Percentiles rank a stretch among this genome's conserved stretches.
Conservation (phyloP, 768 basidiomycete genomes). For the Hygrocybe coccinea region DNA sequence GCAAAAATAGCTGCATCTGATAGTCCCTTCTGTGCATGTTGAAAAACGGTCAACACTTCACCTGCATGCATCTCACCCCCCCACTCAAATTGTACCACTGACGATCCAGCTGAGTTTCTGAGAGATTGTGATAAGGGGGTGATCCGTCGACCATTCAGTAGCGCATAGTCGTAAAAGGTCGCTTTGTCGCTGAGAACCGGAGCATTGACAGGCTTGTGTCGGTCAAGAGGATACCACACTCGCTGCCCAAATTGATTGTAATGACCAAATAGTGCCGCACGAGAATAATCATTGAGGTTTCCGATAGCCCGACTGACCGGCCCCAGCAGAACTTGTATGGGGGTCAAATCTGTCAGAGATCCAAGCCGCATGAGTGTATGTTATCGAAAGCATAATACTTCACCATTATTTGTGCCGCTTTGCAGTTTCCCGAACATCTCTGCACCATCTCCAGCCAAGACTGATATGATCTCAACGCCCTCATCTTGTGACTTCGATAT, state of each 20-base stretch:
- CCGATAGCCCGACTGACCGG: too few relatives aligned
- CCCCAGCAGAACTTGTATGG: too few relatives aligned
- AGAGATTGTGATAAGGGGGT: slow-evolving; percentile 6
- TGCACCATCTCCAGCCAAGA: too few relatives aligned
- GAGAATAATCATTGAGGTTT: too few relatives aligned
- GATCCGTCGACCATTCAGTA: slow-evolving; percentile 17
- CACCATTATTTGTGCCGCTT: too few relatives aligned
- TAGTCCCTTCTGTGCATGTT: slow-evolving; percentile 14
- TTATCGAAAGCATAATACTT: too few relatives aligned
- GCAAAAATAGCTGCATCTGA: not conserved
- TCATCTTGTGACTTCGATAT: not conserved
- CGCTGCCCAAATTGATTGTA: too few relatives aligned
- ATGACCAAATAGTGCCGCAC: too few relatives aligned
- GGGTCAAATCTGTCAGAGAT: too few relatives aligned
- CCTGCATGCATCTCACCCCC: slow-evolving; percentile 6
- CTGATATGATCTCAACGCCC: too few relatives aligned
- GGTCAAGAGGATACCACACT: not conserved
- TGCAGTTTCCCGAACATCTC: too few relatives aligned
- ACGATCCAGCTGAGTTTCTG: slow-evolving; percentile 11
- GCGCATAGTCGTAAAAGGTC: slow-evolving; percentile 6
- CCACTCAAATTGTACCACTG: slow-evolving; percentile 9
- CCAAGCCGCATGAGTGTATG: too few relatives aligned
- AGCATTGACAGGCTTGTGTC: not conserved
- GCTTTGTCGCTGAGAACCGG: not conserved
- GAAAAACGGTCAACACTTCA: slow-evolving; percentile 13